Conservation (phyloP, 805 yeast genomes). For the Pichia phayaonensis region DNA sequence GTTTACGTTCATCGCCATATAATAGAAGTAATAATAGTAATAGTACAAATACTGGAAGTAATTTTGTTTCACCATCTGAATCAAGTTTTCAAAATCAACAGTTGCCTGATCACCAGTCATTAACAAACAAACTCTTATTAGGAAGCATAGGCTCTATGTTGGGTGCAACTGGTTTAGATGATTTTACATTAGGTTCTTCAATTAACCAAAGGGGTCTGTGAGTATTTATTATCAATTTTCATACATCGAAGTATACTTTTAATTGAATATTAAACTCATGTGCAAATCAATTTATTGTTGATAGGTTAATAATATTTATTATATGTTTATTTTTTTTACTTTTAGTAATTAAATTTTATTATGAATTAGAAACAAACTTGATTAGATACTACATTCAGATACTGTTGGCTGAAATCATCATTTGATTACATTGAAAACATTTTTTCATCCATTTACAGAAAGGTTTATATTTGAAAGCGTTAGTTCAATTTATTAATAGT, state of each 20-base stretch:
- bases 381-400: no score
- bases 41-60: conserved; percentile 9
- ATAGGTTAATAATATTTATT: no score
- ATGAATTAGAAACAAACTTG: no score
- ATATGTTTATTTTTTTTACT: no score
- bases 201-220: conserved; percentile 20
- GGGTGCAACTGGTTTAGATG: conserved; percentile 54
- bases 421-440: no score
- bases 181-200: conserved; percentile 30
- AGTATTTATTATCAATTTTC: conserved; percentile 26
- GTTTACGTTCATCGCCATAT: conserved; percentile 12
- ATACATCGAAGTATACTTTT: conserved; percentile 4
- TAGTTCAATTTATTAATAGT: conserved; percentile 7
- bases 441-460: no score
- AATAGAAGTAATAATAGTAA: conserved; percentile 7
- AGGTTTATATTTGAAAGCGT: conserved; percentile 17
- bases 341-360: no score
- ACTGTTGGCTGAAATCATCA: no score
- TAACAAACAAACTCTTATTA: conserved; percentile 43
- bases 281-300: no score
- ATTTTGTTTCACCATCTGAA: conserved; percentile 11
- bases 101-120: conserved; percentile 13
- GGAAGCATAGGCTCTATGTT: conserved; percentile 61
- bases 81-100: conserved; percentile 5
- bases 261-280: conserved; percentile 2